Base-by-base conservation (phyloP, 768 basidiomycete genomes). In the Amylocystis lapponica region DNA sequence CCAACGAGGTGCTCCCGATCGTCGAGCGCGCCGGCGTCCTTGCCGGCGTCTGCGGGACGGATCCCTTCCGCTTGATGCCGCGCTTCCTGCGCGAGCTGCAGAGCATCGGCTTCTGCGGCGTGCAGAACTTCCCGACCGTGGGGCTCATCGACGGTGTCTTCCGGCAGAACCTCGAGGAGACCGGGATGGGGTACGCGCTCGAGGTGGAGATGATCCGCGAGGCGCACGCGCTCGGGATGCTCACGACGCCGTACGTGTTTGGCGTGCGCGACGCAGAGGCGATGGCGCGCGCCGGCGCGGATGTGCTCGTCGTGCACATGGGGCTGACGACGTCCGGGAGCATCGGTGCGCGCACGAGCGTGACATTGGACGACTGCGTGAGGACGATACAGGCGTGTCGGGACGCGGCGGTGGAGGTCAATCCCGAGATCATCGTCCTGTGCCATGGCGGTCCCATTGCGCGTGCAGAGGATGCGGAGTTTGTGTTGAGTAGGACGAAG, bases 61-160 rank as follows among this genome's bases (percentile, higher is more conserved):
- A 53, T 43, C 51, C 51, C 10, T 53, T 53, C 36, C 48, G 51
- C 14, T 42, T 40, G 16, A 53, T 53, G 48, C 48, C 51, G 16
- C 51, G 43, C 27, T 53, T 53, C 41, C 46, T 53, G 5, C 43
- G 42, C 17, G 35, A 53, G 46, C 48, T 53, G 11, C 23, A 36
- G 13, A 43, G 41, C n/a, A 34, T 47, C 45, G 51, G 51, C 20
- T 49, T 53, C 46, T 47, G 51, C 37, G 51, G 51, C 26, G 51
- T 53, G 42, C 51, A 53, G 48, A 53, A 53, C 29, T 53, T 53
- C 46, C 51, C 51, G 14, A 52, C 51, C 25, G 51, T 52, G 38
- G 51, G 51, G 5, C 51, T 49, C 21, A 49, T 52, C 36, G 51
- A 49, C 40, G 51, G 48, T 27, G 45, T 26, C 14, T 53, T 53